Evolutionary conservation across 495 filamentous ascomycete genomes (phyloP).

Genomic region (Daldinia grandis): DNA sequence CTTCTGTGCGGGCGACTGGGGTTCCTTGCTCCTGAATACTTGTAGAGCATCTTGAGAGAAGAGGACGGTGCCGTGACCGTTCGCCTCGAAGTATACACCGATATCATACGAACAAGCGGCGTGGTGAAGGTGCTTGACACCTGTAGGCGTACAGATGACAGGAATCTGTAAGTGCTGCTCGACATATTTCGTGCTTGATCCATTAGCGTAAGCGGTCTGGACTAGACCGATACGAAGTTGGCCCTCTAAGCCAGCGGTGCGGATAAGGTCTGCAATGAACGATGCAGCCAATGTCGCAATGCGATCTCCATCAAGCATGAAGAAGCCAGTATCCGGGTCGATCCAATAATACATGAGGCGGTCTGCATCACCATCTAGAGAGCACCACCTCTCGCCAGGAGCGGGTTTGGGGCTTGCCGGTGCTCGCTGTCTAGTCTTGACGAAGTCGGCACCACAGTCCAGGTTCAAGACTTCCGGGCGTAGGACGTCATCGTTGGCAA

Average conservation of each 20-base stretch:
- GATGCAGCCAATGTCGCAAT: conserved; percentile 94
- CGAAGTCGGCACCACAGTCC: conserved; percentile 94
- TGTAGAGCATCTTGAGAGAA: conserved; percentile 86
- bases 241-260: conserved; percentile 76
- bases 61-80: conserved; percentile 95
- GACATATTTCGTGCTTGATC: conserved; percentile 91
- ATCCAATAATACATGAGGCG: conserved; percentile 94
- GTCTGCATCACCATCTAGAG: conserved; percentile 94
- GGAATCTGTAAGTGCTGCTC: conserved; percentile 86
- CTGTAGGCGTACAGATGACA: conserved; percentile 91
- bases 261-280: conserved; percentile 90
- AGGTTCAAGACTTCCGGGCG: conserved; percentile 88
- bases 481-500: conserved; percentile 90
- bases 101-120: conserved; percentile 90
- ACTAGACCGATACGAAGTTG: conserved; percentile 90
- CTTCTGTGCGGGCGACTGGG: conserved; percentile 90
- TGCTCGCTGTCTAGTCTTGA: conserved; percentile 94
- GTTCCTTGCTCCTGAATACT: conserved; percentile 76
- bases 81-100: conserved; percentile 98
- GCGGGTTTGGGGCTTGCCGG: conserved; percentile 82
- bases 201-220: conserved; percentile 98
- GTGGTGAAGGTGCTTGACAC: conserved; percentile 97
- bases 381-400: conserved; percentile 82
- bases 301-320: conserved; percentile 93
- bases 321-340: conserved; percentile 81